Evolutionary conservation across 2,329 filamentous ascomycete species (phyloP).

Genomic region (Stagonosporopsis vannaccii): DNA sequence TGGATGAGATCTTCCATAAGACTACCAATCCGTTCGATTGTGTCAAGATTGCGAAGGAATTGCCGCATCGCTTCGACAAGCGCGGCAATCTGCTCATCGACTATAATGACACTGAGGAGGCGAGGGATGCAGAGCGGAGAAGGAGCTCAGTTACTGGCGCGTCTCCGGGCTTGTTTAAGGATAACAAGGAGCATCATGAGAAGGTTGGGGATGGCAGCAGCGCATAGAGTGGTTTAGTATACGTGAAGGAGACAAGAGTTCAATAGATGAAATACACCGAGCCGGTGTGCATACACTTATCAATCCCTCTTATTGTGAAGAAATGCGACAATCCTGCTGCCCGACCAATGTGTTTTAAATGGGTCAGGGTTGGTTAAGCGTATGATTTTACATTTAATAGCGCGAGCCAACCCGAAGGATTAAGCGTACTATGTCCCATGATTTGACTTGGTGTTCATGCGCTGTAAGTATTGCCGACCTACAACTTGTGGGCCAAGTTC

Average conservation of each 20-base stretch:
- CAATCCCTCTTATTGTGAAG: too few relatives aligned
- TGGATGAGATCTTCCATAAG: conserved; percentile 70
- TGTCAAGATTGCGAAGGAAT: conserved; percentile 58
- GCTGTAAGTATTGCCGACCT: too few relatives aligned
- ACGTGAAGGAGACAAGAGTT: neutral
- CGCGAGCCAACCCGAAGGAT: too few relatives aligned
- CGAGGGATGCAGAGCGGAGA: conserved; percentile 36
- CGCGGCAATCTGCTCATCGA: conserved; percentile 64
- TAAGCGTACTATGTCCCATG: too few relatives aligned
- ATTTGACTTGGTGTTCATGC: too few relatives aligned
- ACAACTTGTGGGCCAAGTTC: too few relatives aligned
- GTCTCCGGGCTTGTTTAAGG: conserved; percentile 10
- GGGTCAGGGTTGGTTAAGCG: neutral
- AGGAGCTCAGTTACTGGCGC: conserved; percentile 37
- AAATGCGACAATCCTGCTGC: neutral
- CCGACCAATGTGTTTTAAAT: neutral
- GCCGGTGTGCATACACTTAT: neutral
- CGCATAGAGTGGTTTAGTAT: neutral
- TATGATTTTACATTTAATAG: neutral
- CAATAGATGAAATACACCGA: neutral
- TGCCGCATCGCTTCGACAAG: conserved; percentile 65
- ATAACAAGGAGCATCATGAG: conserved; percentile 15
- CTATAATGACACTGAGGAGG: conserved; percentile 54
- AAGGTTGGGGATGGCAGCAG: neutral
- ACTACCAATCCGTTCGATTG: conserved; percentile 58